These are phyloP conservation scores for Glycine soja DNA, from an alignment of 306 rosid species.

Conservation along the genomic window DNA sequence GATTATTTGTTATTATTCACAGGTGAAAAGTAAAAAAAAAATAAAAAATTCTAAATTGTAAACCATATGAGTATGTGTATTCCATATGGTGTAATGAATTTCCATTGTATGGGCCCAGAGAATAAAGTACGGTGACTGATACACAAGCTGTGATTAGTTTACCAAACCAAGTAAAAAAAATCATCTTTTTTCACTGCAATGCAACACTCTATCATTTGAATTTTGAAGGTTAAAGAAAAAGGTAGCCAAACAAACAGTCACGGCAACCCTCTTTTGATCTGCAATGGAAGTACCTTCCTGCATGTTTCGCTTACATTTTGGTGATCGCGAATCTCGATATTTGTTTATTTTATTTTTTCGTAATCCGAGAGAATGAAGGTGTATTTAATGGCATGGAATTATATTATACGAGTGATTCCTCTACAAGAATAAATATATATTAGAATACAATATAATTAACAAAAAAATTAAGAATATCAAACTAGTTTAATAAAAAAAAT, in stretches of 20 bases:
- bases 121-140: slow-evolving; percentile 52
- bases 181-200: slow-evolving; percentile 17
- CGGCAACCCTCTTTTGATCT: slow-evolving; percentile 5
- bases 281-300: slow-evolving; percentile 5
- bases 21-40: neutral
- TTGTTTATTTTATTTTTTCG: neutral
- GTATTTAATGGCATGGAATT: neutral
- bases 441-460: too few relatives aligned
- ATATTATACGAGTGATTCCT: neutral
- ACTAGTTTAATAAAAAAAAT: neutral
- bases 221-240: slow-evolving; percentile 8
- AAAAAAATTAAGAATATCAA: too few relatives aligned
- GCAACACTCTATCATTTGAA: slow-evolving; percentile 28
- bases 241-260: slow-evolving; percentile 9
- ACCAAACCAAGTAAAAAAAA: neutral
- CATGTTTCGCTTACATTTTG: slow-evolving; percentile 18
- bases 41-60: neutral
- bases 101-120: slow-evolving; percentile 42
- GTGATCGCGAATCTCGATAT: slow-evolving; percentile 4
- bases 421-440: neutral
- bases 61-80: slow-evolving; percentile 11
- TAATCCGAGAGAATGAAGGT: neutral
- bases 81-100: slow-evolving; percentile 33
- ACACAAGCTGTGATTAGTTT: slow-evolving; percentile 37
- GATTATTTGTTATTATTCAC: neutral